Base-by-base conservation (phyloP, 2,329 filamentous ascomycete genomes). In the Blumeriella jaapii region DNA sequence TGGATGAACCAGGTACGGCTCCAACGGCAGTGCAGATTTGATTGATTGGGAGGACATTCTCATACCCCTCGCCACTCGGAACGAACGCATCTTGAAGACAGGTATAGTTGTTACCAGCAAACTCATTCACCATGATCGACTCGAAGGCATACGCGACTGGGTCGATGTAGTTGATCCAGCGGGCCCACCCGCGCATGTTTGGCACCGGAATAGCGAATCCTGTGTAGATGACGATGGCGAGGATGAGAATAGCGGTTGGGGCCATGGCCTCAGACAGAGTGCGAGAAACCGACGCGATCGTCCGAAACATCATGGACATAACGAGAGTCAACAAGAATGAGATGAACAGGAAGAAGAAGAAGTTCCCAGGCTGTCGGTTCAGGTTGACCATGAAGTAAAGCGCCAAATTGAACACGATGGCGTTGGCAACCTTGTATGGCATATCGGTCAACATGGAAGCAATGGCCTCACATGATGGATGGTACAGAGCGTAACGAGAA, bases 311-410 rank as follows among this genome's bases (percentile, higher is more conserved):
- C 78, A 86, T 87, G 81, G 48, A 53, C 82, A 91, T 89, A 49
- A 72, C 69, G 26, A 55, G 17, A 6, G 44, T 49, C 14, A 45
- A 38, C 23, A 46, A 31, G 36, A 56, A 55, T 1, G 42, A 47
- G 29, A 55, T 50, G 7, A 52, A 27, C 6, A 51, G 19, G 68
- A 85, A 93, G 62, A 85, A 82, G 67, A 94, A 94, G 65, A 91
- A 94, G 1, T 78, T 62, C 1, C 78, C 81, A 0, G 82, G 64
- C 46, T 81, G 76, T 34, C 83, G 70, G 36, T 82, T 71, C 24
- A 95, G 63, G 43, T 86, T 82, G 0, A 82, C 79, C 74, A 94
- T 79, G 59, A 94, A 94, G 61, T 94, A 94, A 2, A 94, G 59
- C 1, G 74, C 68, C 28, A 85, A 31, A 54, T 93, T 93, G 67